phyloP scores from a whole-genome alignment of 495 filamentous ascomycete species.

The Aspergillus avenaceus region DNA sequence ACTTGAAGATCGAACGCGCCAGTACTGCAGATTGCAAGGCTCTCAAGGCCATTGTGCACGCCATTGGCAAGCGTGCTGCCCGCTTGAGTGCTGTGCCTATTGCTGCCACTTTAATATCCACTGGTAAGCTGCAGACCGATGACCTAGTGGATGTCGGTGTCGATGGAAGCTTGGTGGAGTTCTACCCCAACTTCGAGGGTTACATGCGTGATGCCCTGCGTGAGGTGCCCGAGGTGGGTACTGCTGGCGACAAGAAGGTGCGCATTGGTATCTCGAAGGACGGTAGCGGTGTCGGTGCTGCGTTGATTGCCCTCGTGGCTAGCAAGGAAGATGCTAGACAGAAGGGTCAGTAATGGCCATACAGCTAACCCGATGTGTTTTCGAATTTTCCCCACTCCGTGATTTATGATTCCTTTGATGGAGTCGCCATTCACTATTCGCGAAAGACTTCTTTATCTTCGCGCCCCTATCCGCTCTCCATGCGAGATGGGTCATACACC shows the following conservation, averaged over 20 bases:
- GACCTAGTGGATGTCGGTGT: constrained; percentile 84
- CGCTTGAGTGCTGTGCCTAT: constrained; percentile 85
- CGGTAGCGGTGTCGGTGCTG: constrained; percentile 86
- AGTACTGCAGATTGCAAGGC: constrained; percentile 75
- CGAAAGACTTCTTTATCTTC: constrained; percentile 1
- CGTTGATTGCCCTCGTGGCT: constrained; percentile 79
- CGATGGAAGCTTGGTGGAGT: constrained; percentile 85
- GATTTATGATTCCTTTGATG: not conserved
- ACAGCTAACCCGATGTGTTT: not conserved
- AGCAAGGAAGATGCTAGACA: constrained; percentile 28
- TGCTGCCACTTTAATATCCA: constrained; percentile 72
- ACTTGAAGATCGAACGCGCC: constrained; percentile 66
- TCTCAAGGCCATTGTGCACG: constrained; percentile 72
- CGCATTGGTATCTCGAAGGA: constrained; percentile 93
- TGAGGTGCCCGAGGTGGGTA: constrained; percentile 66
- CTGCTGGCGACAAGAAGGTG: constrained; percentile 69
- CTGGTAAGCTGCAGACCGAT: constrained; percentile 58
- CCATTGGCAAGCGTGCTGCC: constrained; percentile 83
- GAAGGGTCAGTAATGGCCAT: constrained; percentile 5
- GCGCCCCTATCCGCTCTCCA: not conserved
- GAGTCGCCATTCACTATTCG: not conserved
- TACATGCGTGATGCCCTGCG: constrained; percentile 72
- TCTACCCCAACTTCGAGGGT: constrained; percentile 82
- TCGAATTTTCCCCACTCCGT: not conserved
- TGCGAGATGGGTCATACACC: not conserved